Evolutionary conservation across 768 basidiomycete species (phyloP), one percentile per base, ranked within the genome.

Genomic region (Boletus patriciae): DNA sequence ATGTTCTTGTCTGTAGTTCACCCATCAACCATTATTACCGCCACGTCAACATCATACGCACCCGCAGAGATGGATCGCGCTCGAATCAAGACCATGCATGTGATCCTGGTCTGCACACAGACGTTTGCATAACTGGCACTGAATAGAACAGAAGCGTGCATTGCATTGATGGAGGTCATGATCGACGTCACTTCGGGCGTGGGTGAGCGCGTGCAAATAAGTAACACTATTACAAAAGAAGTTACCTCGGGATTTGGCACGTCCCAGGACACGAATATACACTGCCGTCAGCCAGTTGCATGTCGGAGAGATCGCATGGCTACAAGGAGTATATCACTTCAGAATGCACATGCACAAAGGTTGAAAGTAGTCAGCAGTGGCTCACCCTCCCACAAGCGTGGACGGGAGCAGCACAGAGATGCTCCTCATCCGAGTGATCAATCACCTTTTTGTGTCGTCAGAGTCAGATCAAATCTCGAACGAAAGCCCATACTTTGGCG

Each of bases 331-430:
- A 25, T 0, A 29, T 9, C 18, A 0, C 1, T 19, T 58, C 33
- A 37, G 25, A 21, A 48, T 18, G 29, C 38, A 31, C 3, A 34
- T 15, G 0, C 12, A 15, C 10, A 9, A 4, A 23, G 0, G 10
- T 2, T 31, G 25, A 7, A 19, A 25, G 13, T 11, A 16, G 18
- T 7, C 6, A 18, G 6, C 3, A 15, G 3, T 3, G 18, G 1
- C 68, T 55, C 55, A 79, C 85, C 76, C 78, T 68, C 23, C 83
- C 85, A 51, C 86, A 87, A 38, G 76, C 77, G 57, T 87, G 86
- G 0, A 76, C 62, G 21, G 70, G 66, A 4, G 83, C 81, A 0
- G 83, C 76, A 60, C 85, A 87, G 47, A 78, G 55, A 60, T 86
- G 86, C 11, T 76, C 78, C 0, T 74, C 76, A 7, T 77, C 83